Conservation (phyloP, 1,284 basidiomycete species). For the Sporisorium graminicola region DNA sequence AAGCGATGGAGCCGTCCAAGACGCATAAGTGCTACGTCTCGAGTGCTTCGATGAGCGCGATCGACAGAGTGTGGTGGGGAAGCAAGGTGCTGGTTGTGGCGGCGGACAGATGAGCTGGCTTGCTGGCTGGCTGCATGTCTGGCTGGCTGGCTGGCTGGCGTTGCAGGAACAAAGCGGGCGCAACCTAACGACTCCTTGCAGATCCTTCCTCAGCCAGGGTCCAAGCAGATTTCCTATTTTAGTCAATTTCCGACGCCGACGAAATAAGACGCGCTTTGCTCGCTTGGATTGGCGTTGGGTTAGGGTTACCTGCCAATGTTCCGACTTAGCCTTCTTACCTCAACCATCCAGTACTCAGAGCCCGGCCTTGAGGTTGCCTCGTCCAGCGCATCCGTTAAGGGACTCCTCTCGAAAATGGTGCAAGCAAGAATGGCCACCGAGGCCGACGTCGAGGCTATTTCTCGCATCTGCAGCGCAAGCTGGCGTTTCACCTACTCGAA, state of each 20-base stretch:
- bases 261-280: not conserved
- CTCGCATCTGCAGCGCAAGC: not conserved
- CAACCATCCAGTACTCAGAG: too few species aligned
- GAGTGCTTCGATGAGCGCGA: not conserved
- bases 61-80: not conserved
- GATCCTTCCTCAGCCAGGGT: not conserved
- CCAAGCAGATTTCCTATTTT: not conserved
- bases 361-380: too few species aligned
- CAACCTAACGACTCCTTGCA: constrained; percentile 6
- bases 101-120: not conserved
- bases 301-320: too few species aligned
- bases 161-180: too few species aligned
- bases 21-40: not conserved
- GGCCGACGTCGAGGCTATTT: not conserved
- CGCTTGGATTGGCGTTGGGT: too few species aligned
- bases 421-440: not conserved
- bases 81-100: not conserved
- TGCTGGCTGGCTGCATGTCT: not conserved
- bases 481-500: not conserved
- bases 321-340: too few species aligned
- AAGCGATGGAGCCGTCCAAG: not conserved
- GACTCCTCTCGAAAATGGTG: not conserved
- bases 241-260: not conserved
- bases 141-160: too few species aligned
- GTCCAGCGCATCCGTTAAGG: too few species aligned